phyloP scores from a whole-genome alignment of 2,329 filamentous ascomycete species.

The Proliferodiscus dingleyae region DNA sequence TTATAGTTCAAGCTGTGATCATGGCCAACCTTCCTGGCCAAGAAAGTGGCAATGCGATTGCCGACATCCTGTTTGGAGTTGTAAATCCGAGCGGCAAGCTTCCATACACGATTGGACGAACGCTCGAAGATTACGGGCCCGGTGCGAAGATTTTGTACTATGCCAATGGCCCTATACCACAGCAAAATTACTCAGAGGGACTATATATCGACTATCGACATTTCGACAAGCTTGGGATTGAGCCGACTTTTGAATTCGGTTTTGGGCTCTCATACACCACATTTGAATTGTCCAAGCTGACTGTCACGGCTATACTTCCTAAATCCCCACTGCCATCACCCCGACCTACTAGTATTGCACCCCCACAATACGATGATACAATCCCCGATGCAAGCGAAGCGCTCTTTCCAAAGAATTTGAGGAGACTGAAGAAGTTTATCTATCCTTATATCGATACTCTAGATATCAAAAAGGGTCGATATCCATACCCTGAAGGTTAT shows the following conservation, averaged over 20 bases:
- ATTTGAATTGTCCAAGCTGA: constrained; percentile 49
- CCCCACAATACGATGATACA: constrained; percentile 45
- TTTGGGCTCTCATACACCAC: constrained; percentile 70
- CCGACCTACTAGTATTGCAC: constrained; percentile 34
- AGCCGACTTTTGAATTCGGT: constrained; percentile 80
- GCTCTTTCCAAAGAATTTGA: constrained; percentile 52
- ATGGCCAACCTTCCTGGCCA: constrained; percentile 84
- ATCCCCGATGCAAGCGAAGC: constrained; percentile 47
- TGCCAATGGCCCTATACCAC: constrained; percentile 65
- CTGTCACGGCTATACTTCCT: constrained; percentile 37
- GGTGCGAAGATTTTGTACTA: constrained; percentile 64
- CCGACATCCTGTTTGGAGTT: constrained; percentile 73
- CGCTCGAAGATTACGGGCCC: constrained; percentile 69
- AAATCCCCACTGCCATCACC: constrained; percentile 31
- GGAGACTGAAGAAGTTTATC: constrained; percentile 56
- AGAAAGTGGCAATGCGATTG: constrained; percentile 77
- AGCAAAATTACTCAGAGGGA: constrained; percentile 79
- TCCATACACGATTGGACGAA: constrained; percentile 80
- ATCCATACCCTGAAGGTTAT: constrained; percentile 42
- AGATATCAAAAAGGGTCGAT: constrained; percentile 36
- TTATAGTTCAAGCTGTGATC: constrained; percentile 76
- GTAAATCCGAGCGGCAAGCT: constrained; percentile 68
- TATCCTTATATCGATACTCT: constrained; percentile 52
- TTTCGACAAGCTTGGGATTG: constrained; percentile 72
- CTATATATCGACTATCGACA: constrained; percentile 86